Evolutionary conservation across 768 basidiomycete genomes (phyloP).

Genomic region (Leccinum truebloodii): DNA sequence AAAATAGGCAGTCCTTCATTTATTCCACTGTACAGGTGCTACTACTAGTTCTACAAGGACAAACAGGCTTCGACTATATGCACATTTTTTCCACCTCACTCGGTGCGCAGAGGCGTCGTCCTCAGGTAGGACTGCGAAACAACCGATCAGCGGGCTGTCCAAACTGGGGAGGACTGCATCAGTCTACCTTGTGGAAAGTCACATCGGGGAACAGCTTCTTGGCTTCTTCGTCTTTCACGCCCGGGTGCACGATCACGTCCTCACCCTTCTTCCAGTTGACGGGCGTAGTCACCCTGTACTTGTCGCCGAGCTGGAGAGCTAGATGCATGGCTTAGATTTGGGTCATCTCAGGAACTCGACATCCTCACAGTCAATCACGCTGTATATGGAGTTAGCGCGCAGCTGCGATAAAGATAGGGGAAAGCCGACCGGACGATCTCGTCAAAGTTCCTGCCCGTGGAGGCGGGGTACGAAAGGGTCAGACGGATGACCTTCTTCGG

Average conservation of each 20-base stretch:
- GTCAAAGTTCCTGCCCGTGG: conserved; percentile 92
- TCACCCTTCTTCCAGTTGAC: conserved; percentile 96
- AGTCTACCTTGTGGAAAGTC: conserved; percentile 72
- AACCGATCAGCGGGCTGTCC: background rate
- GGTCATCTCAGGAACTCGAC: conserved; percentile 29
- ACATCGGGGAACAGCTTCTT: conserved; percentile 87
- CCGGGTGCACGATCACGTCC: conserved; percentile 90
- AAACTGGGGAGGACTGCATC: background rate
- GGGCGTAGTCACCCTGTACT: conserved; percentile 81
- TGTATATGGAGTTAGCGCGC: conserved; percentile 18
- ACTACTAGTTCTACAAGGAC: background rate
- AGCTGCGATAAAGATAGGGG: background rate
- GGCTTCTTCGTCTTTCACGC: conserved; percentile 84
- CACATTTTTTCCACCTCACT: conserved; percentile 11
- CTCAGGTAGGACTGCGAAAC: conserved; percentile 66
- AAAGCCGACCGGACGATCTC: conserved; percentile 58
- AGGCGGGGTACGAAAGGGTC: conserved; percentile 89
- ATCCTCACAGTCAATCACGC: conserved; percentile 72
- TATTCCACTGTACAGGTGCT: background rate
- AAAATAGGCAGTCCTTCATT: conserved; percentile 3
- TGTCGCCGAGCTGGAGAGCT: conserved; percentile 90
- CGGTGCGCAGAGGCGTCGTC: conserved; percentile 57
- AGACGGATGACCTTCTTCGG: conserved; percentile 94
- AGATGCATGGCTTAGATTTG: conserved; percentile 11
- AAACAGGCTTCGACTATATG: background rate